These are phyloP conservation scores for Penstemon barbatus DNA, from an alignment of 257 asterid species.

Conservation along the genomic window DNA sequence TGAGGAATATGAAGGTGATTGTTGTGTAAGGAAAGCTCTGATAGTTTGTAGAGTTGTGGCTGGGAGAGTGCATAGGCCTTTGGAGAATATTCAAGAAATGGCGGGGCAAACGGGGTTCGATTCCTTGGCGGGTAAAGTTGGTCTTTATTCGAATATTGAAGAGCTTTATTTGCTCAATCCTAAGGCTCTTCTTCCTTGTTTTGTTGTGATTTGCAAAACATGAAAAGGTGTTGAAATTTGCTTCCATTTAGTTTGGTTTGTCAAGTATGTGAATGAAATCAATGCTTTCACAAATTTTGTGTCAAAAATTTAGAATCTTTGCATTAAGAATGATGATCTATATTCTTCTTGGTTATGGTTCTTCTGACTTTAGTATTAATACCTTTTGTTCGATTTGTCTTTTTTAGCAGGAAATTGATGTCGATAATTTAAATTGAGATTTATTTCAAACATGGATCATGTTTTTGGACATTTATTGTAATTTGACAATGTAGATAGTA, in stretches of 20 bases:
- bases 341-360: background rate
- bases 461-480: background rate
- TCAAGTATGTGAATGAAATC: constrained; percentile 12
- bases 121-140: constrained; percentile 91
- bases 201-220: constrained; percentile 77
- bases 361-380: background rate
- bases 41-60: constrained; percentile 90
- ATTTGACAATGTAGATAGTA: background rate
- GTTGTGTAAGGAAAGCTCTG: constrained; percentile 55
- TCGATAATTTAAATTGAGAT: background rate
- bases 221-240: constrained; percentile 24
- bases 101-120: constrained; percentile 74
- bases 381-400: background rate
- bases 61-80: constrained; percentile 86
- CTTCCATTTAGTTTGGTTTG: constrained; percentile 11
- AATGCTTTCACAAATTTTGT: constrained; percentile 6
- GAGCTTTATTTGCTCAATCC: constrained; percentile 90
- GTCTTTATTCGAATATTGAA: constrained; percentile 81
- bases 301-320: constrained; percentile 21
- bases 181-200: constrained; percentile 86
- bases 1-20: constrained; percentile 36
- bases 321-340: background rate
- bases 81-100: constrained; percentile 73
- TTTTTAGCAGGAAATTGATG: background rate
- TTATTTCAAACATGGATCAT: background rate